phyloP scores from a whole-genome alignment of 2,329 filamentous ascomycete genomes.

The Penicillium polonicum region DNA sequence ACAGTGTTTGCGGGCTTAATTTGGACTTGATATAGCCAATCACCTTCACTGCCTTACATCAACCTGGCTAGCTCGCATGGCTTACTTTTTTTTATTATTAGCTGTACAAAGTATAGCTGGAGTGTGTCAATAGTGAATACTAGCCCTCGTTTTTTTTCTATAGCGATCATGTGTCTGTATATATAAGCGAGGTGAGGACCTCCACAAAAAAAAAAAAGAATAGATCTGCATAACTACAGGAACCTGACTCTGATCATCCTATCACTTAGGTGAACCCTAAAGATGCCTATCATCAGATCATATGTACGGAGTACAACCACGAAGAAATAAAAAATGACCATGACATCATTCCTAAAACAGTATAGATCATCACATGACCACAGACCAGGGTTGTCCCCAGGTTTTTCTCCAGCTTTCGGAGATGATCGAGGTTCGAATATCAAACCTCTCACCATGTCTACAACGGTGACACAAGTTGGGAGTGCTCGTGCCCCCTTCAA shows the following conservation, averaged over 20 bases:
- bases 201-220: neutral
- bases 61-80: neutral
- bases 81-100: too few species aligned
- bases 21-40: neutral
- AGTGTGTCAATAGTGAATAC: too few species aligned
- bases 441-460: constrained; percentile 12
- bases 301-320: too few species aligned
- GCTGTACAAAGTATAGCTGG: too few species aligned
- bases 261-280: too few species aligned
- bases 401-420: constrained; percentile 1
- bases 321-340: neutral
- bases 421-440: neutral
- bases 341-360: constrained; percentile 21
- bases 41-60: neutral
- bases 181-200: neutral
- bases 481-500: constrained; percentile 41
- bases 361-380: constrained; percentile 9
- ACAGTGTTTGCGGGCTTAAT: neutral
- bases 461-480: constrained; percentile 15
- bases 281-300: neutral
- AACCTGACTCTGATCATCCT: too few species aligned
- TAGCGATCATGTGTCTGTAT: neutral
- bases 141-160: too few species aligned
- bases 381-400: neutral
- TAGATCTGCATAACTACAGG: neutral